phyloP scores from a whole-genome alignment of 176 grass and related monocot genomes.

The Dendrocalamus sinicus region DNA sequence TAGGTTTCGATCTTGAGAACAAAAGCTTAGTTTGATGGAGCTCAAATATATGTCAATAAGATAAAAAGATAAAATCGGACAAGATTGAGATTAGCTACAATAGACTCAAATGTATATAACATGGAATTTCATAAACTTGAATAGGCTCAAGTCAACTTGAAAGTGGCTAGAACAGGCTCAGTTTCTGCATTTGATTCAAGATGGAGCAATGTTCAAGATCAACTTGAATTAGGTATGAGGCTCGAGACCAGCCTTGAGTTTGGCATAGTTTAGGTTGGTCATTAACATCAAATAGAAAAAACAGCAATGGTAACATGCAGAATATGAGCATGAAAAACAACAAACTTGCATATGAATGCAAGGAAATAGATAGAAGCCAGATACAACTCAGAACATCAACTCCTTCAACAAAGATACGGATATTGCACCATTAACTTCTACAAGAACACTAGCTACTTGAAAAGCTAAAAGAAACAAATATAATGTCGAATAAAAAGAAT shows the following conservation, averaged over 20 bases:
- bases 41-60: neutral
- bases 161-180: neutral
- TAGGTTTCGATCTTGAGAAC: neutral
- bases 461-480: conserved; percentile 21
- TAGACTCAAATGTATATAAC: neutral
- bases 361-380: neutral
- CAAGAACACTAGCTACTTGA: neutral
- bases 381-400: neutral
- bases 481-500: no score
- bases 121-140: no score
- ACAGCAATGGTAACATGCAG: no score
- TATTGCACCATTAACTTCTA: neutral
- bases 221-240: no score
- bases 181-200: neutral
- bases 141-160: neutral
- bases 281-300: neutral
- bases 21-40: neutral
- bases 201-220: no score
- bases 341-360: neutral
- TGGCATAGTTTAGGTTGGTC: neutral
- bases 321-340: no score
- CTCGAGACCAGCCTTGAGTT: neutral
- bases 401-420: neutral
- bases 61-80: no score
- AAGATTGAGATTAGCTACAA: neutral